Evolutionary conservation across 192 early-diverging fungal genomes (phyloP).

Genomic region (Gonapodya sp.): DNA sequence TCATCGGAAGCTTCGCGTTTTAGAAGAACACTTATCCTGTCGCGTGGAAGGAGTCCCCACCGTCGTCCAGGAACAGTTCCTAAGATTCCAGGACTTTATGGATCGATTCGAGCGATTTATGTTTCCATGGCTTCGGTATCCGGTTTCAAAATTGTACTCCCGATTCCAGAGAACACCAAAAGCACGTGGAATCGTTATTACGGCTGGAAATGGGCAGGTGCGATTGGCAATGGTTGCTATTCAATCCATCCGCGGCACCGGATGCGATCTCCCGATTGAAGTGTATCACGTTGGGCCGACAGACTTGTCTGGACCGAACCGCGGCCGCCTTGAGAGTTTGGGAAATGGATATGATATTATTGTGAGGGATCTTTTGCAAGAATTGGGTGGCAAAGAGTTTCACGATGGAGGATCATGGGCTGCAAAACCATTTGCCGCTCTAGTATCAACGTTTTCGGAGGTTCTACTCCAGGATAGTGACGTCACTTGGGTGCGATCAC

Average conservation of each 20-base stretch:
- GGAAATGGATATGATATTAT: neutral
- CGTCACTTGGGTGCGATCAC: slow-evolving; percentile 14
- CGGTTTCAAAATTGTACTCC: neutral
- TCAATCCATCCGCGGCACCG: neutral
- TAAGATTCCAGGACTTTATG: neutral
- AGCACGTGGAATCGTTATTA: neutral
- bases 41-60: neutral
- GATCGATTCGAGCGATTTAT: neutral
- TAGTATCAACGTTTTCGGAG: slow-evolving; percentile 49
- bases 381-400: neutral
- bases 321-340: neutral
- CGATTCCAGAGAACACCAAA: neutral
- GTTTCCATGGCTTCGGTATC: neutral
- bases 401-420: slow-evolving; percentile 30
- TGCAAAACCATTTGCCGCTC: slow-evolving; percentile 55
- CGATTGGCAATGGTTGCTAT: neutral
- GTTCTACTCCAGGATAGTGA: slow-evolving; percentile 62
- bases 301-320: neutral
- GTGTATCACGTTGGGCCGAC: neutral
- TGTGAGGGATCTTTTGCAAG: neutral
- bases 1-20: neutral
- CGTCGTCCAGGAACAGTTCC: neutral
- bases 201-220: neutral
- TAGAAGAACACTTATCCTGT: neutral
- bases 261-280: neutral